Percentiles rank a stretch among this genome's conserved stretches.
Evolutionary conservation across 2,329 filamentous ascomycete species (phyloP).

Genomic region (Didymella arachidicola): DNA sequence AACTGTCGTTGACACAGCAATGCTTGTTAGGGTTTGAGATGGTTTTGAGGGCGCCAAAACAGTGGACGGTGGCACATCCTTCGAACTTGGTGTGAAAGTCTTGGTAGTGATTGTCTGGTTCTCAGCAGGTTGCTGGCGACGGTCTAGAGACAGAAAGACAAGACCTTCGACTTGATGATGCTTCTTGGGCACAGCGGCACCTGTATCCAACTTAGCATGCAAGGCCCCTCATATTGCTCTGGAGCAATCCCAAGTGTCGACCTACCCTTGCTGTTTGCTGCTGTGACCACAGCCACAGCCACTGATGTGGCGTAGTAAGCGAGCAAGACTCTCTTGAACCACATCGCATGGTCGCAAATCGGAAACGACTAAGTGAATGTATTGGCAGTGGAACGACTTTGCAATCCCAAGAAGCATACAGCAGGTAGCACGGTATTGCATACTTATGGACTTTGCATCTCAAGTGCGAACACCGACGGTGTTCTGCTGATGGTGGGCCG

Average conservation of each 20-base stretch:
- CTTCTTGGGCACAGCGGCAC: neutral
- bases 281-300: slow-evolving; percentile 11
- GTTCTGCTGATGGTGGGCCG: slow-evolving; percentile 26
- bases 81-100: neutral
- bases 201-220: slow-evolving; percentile 1
- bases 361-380: slow-evolving; percentile 35
- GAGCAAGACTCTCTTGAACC: slow-evolving; percentile 42
- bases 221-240: neutral
- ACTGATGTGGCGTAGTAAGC: slow-evolving; percentile 20
- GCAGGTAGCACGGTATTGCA: slow-evolving; percentile 35
- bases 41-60: neutral
- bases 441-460: slow-evolving; percentile 21
- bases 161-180: slow-evolving; percentile 6
- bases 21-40: neutral
- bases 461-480: slow-evolving; percentile 22
- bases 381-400: slow-evolving; percentile 31
- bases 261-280: slow-evolving; percentile 13
- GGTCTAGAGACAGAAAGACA: slow-evolving; percentile 13
- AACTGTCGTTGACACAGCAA: neutral
- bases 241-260: neutral
- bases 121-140: slow-evolving; percentile 9
- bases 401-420: slow-evolving; percentile 35
- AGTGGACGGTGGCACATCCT: neutral
- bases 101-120: slow-evolving; percentile 19
- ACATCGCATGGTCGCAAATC: slow-evolving; percentile 48